Base-by-base conservation (phyloP, 805 yeast species). In the Tetrapisispora arboricola region DNA sequence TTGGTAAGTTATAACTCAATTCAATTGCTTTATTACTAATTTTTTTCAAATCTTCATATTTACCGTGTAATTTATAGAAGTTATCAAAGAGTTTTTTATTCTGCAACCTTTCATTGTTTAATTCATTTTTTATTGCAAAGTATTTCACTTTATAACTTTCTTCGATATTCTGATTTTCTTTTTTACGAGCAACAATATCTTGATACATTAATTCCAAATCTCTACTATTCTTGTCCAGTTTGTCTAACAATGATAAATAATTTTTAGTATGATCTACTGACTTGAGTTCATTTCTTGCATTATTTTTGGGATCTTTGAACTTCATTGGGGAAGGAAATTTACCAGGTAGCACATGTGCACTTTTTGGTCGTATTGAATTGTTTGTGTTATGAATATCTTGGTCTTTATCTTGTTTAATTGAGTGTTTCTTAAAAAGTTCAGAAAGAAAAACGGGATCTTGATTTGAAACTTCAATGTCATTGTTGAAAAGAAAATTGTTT, bases 1-100 rank as follows among this genome's bases (percentile, higher is more conserved):
- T 49, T 29, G 45, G 49, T 12, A 53, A 36, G 16, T 37, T 29
- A 11, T 38, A 42, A 25, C 47, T 48, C 6, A 51, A 49, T 9
- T 43, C 42, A n/a, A 38, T 25, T n/a, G 36, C 29, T 13, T 38
- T 25, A 25, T 32, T 31, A 11, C 41, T 48, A 12, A 32, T 19
- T 2, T 15, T 42, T 38, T 54, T 57, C 31, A 60, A 45, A 2
- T 49, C 54, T 34, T 55, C 61, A 44, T 64, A 60, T 43, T 57
- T 64, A 15, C 48, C 44, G 26, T 54, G 57, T 24, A 62, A 55
- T 22, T 51, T 48, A 39, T 55, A 60, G 36, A 57, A 64, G 11
- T 65, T 59, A 40, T 65, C 68, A 40, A 57, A 64, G 4, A 64
- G 39, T 40, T 50, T 50, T 39, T 63, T 60, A 5, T 61, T 53